A percentile compares a stretch with the other conserved stretches of the same genome.
Conservation (phyloP, 768 basidiomycete genomes). For the Sarcomyxa edulis region DNA sequence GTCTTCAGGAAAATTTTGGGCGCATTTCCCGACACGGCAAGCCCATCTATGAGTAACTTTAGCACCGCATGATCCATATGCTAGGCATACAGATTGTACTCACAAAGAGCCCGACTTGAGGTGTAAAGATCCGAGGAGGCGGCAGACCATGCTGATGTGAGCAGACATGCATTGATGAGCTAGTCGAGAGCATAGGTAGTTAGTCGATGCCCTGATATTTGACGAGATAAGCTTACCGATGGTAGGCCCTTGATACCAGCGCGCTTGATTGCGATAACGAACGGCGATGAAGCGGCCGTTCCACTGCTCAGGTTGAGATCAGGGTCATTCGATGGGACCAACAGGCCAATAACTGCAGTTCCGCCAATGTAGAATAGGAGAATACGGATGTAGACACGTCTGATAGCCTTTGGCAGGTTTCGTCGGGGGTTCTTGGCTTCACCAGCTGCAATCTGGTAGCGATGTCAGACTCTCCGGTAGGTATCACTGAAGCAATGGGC, state of each 20-base stretch:
- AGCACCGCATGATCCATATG: slow-evolving; percentile 3
- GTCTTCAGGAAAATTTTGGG: slow-evolving; percentile 74
- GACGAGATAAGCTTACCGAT: slow-evolving; percentile 42
- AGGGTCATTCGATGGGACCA: slow-evolving; percentile 68
- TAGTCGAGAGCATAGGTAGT: slow-evolving; percentile 16
- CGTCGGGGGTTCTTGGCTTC: slow-evolving; percentile 85
- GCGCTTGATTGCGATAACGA: slow-evolving; percentile 82
- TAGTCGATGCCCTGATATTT: slow-evolving; percentile 1
- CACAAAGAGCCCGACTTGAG: slow-evolving; percentile 80
- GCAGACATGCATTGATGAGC: slow-evolving; percentile 77
- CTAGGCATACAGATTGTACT: slow-evolving; percentile 18
- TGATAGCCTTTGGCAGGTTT: slow-evolving; percentile 59
- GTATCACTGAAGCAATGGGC: not conserved
- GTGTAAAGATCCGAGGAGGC: slow-evolving; percentile 88
- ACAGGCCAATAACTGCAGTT: slow-evolving; percentile 73
- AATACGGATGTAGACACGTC: slow-evolving; percentile 76
- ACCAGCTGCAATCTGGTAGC: slow-evolving; percentile 73
- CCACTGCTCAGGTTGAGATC: slow-evolving; percentile 47
- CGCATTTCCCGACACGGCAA: slow-evolving; percentile 76
- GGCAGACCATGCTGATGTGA: slow-evolving; percentile 92
- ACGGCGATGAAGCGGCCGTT: slow-evolving; percentile 75
- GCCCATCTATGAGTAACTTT: slow-evolving; percentile 49
- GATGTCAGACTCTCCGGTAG: slow-evolving; percentile 7
- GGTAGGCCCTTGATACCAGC: slow-evolving; percentile 88
- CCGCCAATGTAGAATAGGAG: slow-evolving; percentile 73